Conservation (phyloP, 1,284 basidiomycete genomes). For the Athelia sp. region DNA sequence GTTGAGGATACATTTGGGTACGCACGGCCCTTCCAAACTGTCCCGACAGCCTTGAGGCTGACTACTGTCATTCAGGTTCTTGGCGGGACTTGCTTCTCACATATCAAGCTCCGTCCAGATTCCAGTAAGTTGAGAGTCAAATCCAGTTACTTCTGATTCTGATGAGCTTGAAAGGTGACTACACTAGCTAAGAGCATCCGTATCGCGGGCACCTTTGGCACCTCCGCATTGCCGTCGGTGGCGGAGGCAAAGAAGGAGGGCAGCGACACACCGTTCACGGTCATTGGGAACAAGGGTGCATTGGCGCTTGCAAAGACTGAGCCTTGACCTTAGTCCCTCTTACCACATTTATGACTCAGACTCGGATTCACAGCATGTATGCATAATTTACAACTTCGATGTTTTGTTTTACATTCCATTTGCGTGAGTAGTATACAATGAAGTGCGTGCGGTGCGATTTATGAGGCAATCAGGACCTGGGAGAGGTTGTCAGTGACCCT, state of each 20-base stretch:
- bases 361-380: too few relatives aligned
- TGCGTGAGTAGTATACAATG: too few relatives aligned
- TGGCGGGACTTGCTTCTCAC: conserved; percentile 27
- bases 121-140: conserved; percentile 26
- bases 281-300: conserved; percentile 41
- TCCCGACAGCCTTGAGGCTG: too few relatives aligned
- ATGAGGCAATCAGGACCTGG: background rate
- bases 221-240: conserved; percentile 31
- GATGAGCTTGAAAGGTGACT: conserved; percentile 27
- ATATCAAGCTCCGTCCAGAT: conserved; percentile 41
- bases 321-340: too few relatives aligned
- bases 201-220: conserved; percentile 40
- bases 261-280: conserved; percentile 33
- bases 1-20: conserved; percentile 19
- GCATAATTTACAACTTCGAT: too few relatives aligned
- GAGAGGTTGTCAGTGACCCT: background rate
- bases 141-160: background rate
- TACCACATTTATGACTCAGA: too few relatives aligned
- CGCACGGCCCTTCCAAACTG: too few relatives aligned
- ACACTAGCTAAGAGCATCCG: conserved; percentile 35
- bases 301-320: conserved; percentile 28
- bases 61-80: too few relatives aligned
- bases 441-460: too few relatives aligned
- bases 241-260: conserved; percentile 30
- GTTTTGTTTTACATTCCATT: too few relatives aligned